Evolutionary conservation across 257 asterid genomes (phyloP).

Genomic region (Solanum sparsipilum): DNA sequence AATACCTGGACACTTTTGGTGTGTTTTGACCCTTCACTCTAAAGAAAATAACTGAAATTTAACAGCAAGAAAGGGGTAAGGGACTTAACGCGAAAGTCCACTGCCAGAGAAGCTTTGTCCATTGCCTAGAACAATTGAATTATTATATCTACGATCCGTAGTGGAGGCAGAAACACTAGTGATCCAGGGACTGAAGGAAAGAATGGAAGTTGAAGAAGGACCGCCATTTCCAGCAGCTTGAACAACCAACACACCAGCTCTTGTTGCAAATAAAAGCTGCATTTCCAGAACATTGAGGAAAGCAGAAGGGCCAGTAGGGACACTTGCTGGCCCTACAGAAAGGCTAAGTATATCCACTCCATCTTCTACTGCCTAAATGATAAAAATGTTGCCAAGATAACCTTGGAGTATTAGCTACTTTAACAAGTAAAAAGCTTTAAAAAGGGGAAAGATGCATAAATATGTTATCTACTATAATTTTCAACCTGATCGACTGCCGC

Average conservation of each 20-base stretch:
- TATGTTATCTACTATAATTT: not conserved
- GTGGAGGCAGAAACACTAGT: conserved; percentile 51
- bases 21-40: not conserved
- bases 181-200: conserved; percentile 73
- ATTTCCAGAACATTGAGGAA: conserved; percentile 48
- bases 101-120: conserved; percentile 32
- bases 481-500: conserved; percentile 71
- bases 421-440: not conserved
- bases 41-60: not conserved
- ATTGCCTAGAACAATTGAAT: conserved; percentile 34
- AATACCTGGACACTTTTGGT: not conserved
- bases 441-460: not conserved
- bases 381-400: not conserved
- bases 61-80: not conserved
- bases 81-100: conserved; percentile 49
- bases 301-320: conserved; percentile 45
- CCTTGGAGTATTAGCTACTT: not conserved
- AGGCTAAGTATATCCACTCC: conserved; percentile 68
- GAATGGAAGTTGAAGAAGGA: conserved; percentile 45
- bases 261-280: conserved; percentile 50
- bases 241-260: conserved; percentile 59
- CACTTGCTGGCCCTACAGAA: conserved; percentile 54
- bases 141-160: conserved; percentile 51
- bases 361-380: conserved; percentile 65
- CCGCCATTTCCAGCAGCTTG: conserved; percentile 74